Evolutionary conservation across 83 land plant genomes (phyloP).

Genomic region (Picea abies): DNA sequence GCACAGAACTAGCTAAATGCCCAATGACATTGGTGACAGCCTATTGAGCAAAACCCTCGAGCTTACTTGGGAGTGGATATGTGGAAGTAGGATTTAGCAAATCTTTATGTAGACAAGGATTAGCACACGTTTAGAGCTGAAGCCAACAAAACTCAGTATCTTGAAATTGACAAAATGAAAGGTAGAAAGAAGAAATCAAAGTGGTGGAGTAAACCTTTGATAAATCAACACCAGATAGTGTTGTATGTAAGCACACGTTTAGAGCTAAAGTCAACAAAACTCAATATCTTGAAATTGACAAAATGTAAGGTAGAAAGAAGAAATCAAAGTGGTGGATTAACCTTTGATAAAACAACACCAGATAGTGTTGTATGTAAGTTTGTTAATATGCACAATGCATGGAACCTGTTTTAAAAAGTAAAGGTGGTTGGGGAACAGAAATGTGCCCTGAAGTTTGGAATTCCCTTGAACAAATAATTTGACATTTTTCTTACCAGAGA

Average conservation of each 20-base stretch:
- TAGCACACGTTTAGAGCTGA: neutral
- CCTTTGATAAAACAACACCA: neutral
- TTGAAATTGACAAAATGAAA: neutral
- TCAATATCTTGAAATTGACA: neutral
- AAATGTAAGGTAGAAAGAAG: neutral
- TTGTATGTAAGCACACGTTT: neutral
- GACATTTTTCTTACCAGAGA: neutral
- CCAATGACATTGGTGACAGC: no score
- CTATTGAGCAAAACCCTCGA: no score
- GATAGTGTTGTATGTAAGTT: neutral
- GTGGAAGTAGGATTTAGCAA: no score
- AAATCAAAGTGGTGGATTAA: neutral
- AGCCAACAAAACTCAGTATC: neutral
- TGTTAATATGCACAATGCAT: neutral
- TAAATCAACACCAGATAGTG: neutral
- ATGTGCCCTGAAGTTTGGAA: neutral
- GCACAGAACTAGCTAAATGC: no score
- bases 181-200: neutral
- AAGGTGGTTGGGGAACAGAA: neutral
- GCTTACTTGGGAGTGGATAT: no score
- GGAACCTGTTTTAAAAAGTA: neutral
- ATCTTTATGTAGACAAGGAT: no score
- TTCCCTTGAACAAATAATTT: no score
- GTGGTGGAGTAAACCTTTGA: neutral
- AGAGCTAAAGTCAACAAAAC: neutral